Evolutionary conservation across 2,329 filamentous ascomycete species (phyloP).

Genomic region (Periglandula ipomoeae): DNA sequence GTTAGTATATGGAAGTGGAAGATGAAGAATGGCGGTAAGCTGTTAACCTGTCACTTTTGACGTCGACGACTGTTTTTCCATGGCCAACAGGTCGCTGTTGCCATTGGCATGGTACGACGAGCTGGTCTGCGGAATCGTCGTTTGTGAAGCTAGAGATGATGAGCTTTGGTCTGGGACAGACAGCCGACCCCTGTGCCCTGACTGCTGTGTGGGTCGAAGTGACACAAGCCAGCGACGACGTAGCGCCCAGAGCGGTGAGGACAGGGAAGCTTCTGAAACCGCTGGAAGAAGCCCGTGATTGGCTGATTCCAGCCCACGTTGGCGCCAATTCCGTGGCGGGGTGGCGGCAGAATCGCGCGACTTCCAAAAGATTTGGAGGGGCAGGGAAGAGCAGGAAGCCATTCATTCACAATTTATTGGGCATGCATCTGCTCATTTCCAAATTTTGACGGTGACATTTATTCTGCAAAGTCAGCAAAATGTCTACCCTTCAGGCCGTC

Average conservation of each 20-base stretch:
- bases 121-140: constrained; percentile 4
- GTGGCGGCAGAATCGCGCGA: constrained; percentile 21
- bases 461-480: constrained; percentile 13
- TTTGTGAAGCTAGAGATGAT: background rate
- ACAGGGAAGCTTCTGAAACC: too few species aligned
- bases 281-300: too few species aligned
- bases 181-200: background rate
- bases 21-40: too few species aligned
- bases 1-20: background rate
- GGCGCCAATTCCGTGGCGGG: too few species aligned
- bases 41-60: constrained; percentile 66
- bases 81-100: constrained; percentile 26
- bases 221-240: constrained; percentile 7
- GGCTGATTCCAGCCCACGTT: too few species aligned
- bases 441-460: background rate
- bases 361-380: constrained; percentile 15
- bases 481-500: constrained; percentile 65
- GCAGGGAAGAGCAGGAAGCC: constrained; percentile 11
- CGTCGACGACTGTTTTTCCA: constrained; percentile 60
- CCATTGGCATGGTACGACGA: constrained; percentile 18
- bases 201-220: too few species aligned
- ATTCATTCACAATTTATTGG: too few species aligned
- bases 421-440: background rate
- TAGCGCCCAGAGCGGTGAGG: too few species aligned
- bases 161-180: background rate